A percentile compares a stretch with the other conserved stretches of the same genome.
phyloP scores from a whole-genome alignment of 345 rosid species.

The Acer yangbiense region DNA sequence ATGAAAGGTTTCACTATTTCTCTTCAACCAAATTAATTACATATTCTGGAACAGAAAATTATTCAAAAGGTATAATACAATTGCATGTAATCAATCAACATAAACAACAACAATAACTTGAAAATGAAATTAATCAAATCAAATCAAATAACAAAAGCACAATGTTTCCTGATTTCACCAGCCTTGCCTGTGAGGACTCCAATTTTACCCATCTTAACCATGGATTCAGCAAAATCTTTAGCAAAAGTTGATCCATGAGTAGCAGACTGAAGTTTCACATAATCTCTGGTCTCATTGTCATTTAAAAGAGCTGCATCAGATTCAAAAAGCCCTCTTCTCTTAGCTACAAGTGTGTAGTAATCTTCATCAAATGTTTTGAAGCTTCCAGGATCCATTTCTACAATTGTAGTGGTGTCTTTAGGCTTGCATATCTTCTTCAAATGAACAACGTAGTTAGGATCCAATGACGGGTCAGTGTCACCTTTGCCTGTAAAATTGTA shows the following conservation, averaged over 20 bases:
- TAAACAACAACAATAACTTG: not conserved
- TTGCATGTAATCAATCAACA: not conserved
- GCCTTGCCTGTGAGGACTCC: slow-evolving; percentile 43
- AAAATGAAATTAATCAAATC: not conserved
- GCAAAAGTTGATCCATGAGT: slow-evolving; percentile 38
- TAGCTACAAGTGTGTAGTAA: slow-evolving; percentile 46
- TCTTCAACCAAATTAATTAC: no score
- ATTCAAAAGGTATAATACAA: no score
- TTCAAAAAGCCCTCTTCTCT: slow-evolving; percentile 53
- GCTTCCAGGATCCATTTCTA: slow-evolving; percentile 72
- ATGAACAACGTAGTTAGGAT: slow-evolving; percentile 40
- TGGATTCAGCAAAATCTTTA: slow-evolving; percentile 54
- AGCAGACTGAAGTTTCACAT: slow-evolving; percentile 31
- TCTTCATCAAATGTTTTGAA: slow-evolving; percentile 47
- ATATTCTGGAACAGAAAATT: no score
- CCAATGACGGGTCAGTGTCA: slow-evolving; percentile 58
- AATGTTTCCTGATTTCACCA: slow-evolving; percentile 61
- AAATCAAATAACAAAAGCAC: slow-evolving; percentile 34
- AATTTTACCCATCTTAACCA: slow-evolving; percentile 58
- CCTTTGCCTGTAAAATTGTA: slow-evolving; percentile 67
- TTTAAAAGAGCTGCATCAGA: slow-evolving; percentile 68
- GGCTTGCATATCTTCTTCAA: slow-evolving; percentile 55
- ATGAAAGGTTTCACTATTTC: no score
- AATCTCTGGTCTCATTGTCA: slow-evolving; percentile 40
- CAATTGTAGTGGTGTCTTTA: slow-evolving; percentile 26